Base-by-base conservation (phyloP, 2,329 filamentous ascomycete species). In the Sporothrix sp. region DNA sequence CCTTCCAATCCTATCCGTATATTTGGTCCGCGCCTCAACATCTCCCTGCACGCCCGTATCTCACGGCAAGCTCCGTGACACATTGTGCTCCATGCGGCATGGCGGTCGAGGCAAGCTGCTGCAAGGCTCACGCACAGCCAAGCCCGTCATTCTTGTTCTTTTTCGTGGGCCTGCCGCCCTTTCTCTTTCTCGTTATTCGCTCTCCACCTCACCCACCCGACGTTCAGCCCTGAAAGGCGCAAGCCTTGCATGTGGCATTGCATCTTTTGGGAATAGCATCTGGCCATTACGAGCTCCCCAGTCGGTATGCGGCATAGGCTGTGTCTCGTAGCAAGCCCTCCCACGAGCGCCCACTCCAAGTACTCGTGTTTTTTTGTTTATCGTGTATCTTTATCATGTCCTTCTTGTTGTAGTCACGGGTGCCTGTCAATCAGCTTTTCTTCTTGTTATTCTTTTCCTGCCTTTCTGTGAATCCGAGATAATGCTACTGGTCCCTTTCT, bases 171-270 rank as follows among this genome's bases (percentile, higher is more conserved):
- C n/a, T n/a, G n/a, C n/a, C n/a, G n/a, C n/a, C n/a, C n/a, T n/a
- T n/a, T n/a, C 25, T 5, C 25, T 28, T 28, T 28, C 25, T 25
- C 21, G 14, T 46, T 40, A 16, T 20, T 43, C 18, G 21, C n/a
- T 21, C 8, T 8, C 10, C 6, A 8, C 6, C n/a, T 10, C 45
- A 23, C 30, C n/a, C 18, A 36, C 43, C 18, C 35, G 10, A 13
- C 13, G 9, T 48, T 35, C 46, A 48, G 46, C 37, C 46, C 46
- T 42, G 23, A 16, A 27, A 33, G 27, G 20, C 28, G 37, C 28
- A 49, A 23, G 1, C n/a, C 27, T 10, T 4, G 3, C 14, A 25
- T 13, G 13, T 25, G n/a, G n/a, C n/a, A n/a, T n/a, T n/a, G 18
- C 30, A 36, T 21, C 33, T 36, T 36, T 35, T 16, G 20, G 43